Evolutionary conservation across 2,329 filamentous ascomycete genomes (phyloP).

Genomic region (Pseudogymnoascus sp.): DNA sequence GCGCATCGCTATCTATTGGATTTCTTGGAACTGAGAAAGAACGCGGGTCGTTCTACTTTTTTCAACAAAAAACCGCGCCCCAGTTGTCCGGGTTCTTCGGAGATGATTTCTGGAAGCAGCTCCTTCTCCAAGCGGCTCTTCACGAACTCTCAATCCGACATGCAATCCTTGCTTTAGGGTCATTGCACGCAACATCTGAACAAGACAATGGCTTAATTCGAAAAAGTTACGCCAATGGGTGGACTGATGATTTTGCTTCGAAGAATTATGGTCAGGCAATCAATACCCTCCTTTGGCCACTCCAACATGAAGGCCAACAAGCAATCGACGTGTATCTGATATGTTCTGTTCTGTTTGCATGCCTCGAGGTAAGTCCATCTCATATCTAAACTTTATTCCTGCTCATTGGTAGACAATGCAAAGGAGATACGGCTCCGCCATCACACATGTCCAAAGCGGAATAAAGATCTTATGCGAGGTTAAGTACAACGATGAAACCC

Average conservation of each 20-base stretch:
- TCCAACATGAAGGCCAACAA: background rate
- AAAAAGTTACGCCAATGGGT: background rate
- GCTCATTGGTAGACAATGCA: constrained; percentile 16
- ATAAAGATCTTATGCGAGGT: constrained; percentile 19
- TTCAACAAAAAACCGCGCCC: constrained; percentile 7
- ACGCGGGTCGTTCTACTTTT: background rate
- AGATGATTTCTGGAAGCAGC: constrained; percentile 9
- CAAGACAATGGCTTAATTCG: background rate
- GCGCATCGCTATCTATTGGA: background rate
- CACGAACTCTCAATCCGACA: background rate
- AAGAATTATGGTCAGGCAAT: background rate
- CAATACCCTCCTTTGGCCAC: background rate
- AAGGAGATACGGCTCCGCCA: constrained; percentile 16
- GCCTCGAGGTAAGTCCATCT: background rate
- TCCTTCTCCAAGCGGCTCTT: constrained; percentile 10
- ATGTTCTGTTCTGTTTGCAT: background rate
- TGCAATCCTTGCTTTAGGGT: constrained; percentile 9
- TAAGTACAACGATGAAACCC: constrained; percentile 11
- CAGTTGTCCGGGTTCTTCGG: constrained; percentile 10
- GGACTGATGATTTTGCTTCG: background rate
- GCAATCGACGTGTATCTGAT: background rate
- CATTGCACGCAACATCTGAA: constrained; percentile 1
- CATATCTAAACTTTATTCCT: background rate
- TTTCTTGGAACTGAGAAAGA: background rate
- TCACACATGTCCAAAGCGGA: constrained; percentile 18